Evolutionary conservation across 2,329 filamentous ascomycete genomes (phyloP), one percentile per base, ranked within the genome.

Genomic region (Trichoderma polysporum): DNA sequence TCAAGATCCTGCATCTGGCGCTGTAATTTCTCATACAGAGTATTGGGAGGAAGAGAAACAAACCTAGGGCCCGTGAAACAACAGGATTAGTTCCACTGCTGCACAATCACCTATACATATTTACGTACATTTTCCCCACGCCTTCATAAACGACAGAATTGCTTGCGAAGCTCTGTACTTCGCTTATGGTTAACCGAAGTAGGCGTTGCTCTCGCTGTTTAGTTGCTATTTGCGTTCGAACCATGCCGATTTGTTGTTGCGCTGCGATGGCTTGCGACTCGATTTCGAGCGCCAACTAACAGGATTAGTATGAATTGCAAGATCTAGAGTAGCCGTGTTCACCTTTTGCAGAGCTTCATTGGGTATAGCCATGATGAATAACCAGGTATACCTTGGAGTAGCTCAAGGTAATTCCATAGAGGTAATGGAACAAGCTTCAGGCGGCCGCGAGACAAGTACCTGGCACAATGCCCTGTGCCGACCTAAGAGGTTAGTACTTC

Each of bases 281-380:
- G 74, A 98, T 97, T 82, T 98, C 95, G 79, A 92, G 91, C 74
- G 97, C 88, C 69, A 97, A 85, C 94, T 97, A 71, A 64, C 19
- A 54, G 50, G 3, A 22, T 31, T 57, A 35, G 41, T 29, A 53
- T 22, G 9, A 17, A 6, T 27, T 61, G 10, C 8, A 52, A 22
- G 8, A 22, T 29, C 17, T 17, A 4, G 12, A 29, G 3, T 12
- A 22, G 3, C 25, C 13, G 15, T 19, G 56, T 79, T 69, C 76
- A 94, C 94, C 90, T 97, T 97, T 78, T 97, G 92, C 71, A 98
- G 84, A 68, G 94, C 93, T 82, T 97, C 92, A 75, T 96, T 97
- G 63, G 94, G 90, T 73, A 98, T 95, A 64, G 94, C 92, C 94
- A 98, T 97, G 25, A 25, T 41, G 15, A 10, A 29, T 15, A 49